A percentile compares a stretch with the other conserved stretches of the same genome.
Evolutionary conservation across 768 basidiomycete genomes (phyloP).

Genomic region (Symmetrospora coprosmae): DNA sequence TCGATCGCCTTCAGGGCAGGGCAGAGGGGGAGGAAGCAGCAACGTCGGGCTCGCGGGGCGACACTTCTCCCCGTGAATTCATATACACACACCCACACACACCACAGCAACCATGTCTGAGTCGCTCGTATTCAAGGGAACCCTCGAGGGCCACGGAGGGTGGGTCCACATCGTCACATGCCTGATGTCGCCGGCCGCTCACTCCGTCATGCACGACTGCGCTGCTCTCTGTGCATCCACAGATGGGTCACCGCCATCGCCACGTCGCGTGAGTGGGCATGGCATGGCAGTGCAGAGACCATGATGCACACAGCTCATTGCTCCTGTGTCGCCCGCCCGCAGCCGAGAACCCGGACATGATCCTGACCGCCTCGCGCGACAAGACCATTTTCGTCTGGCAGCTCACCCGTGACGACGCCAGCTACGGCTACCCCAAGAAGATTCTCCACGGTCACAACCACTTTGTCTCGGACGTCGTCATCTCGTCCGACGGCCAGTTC

Average conservation of each 20-base stretch:
- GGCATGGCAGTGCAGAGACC: not conserved
- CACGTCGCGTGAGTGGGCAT: slow-evolving; percentile 50
- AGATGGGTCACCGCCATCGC: slow-evolving; percentile 97
- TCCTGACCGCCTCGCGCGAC: slow-evolving; percentile 95
- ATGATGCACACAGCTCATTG: no score
- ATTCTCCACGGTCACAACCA: slow-evolving; percentile 98
- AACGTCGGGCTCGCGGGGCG: no score
- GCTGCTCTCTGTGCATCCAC: not conserved
- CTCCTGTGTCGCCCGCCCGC: not conserved
- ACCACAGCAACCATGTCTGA: not conserved
- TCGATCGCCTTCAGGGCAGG: not conserved
- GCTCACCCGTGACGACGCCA: slow-evolving; percentile 64
- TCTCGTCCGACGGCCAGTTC: slow-evolving; percentile 98
- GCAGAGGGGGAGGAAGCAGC: no score
- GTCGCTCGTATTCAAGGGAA: slow-evolving; percentile 26
- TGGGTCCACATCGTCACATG: no score
- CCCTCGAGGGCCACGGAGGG: slow-evolving; percentile 33
- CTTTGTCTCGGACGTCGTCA: slow-evolving; percentile 96
- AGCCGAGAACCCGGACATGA: slow-evolving; percentile 91
- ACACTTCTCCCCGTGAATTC: no score
- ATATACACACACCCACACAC: no score
- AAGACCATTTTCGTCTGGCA: slow-evolving; percentile 99
- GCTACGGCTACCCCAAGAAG: slow-evolving; percentile 91
- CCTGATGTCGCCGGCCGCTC: not conserved
- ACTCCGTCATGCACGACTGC: not conserved